These are phyloP conservation scores for Pseudogymnoascus sp. DNA, from an alignment of 2,329 filamentous ascomycete species.

Conservation along the genomic window DNA sequence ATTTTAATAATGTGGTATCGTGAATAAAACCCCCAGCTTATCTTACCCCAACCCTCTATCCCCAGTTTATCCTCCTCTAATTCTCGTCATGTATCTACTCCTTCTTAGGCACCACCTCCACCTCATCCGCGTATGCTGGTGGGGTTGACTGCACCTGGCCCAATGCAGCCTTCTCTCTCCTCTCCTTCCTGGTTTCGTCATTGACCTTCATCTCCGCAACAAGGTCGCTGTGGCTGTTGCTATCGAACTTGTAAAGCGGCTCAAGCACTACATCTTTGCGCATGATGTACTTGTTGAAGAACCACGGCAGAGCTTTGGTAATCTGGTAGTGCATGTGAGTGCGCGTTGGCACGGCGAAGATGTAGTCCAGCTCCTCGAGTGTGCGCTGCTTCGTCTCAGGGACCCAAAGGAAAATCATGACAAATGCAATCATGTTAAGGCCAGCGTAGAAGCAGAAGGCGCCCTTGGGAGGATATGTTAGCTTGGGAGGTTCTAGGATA, in stretches of 20 bases:
- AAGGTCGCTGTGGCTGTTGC: background rate
- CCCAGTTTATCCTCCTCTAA: too few species aligned
- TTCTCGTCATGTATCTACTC: background rate
- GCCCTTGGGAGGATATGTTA: conserved; percentile 24
- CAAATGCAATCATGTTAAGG: conserved; percentile 45
- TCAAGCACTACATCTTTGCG: conserved; percentile 38
- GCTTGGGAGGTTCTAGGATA: background rate
- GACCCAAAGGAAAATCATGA: conserved; percentile 47
- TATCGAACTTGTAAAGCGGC: conserved; percentile 45
- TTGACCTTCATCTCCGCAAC: background rate
- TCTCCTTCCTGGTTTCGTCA: background rate
- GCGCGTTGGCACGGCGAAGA: conserved; percentile 33
- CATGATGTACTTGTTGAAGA: conserved; percentile 27
- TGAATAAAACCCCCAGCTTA: background rate
- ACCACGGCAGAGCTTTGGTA: conserved; percentile 52
- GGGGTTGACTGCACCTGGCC: background rate
- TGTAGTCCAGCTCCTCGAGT: conserved; percentile 33
- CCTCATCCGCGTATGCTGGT: background rate
- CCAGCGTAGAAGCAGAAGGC: conserved; percentile 47
- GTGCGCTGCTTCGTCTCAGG: conserved; percentile 47
- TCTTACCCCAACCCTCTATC: too few species aligned
- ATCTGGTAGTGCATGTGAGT: conserved; percentile 22
- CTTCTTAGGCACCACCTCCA: background rate
- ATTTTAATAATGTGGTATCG: background rate
- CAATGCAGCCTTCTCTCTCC: background rate